A percentile compares a stretch with the other conserved stretches of the same genome.
Conservation (phyloP, 1,284 basidiomycete species). For the Naganishia sp. region DNA sequence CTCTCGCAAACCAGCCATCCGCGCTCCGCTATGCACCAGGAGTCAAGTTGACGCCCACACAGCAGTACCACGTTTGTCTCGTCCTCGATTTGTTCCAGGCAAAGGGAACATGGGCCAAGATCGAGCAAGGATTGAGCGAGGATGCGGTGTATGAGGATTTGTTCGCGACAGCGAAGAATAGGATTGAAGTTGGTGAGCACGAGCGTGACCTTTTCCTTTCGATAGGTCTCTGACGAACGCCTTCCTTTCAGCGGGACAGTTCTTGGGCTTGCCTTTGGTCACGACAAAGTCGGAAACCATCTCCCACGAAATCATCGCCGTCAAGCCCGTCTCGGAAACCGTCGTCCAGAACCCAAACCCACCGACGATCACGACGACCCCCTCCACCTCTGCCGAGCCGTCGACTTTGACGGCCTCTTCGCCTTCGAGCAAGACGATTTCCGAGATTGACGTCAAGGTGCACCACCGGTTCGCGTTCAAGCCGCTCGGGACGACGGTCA, state of each 20-base stretch:
- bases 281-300: constrained; percentile 40
- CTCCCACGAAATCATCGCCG: constrained; percentile 36
- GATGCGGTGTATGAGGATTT: constrained; percentile 47
- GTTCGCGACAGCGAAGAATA: constrained; percentile 42
- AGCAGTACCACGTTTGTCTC: constrained; percentile 41
- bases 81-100: constrained; percentile 48
- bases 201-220: not conserved
- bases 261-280: constrained; percentile 43
- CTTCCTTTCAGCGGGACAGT: constrained; percentile 41
- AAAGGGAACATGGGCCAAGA: constrained; percentile 44
- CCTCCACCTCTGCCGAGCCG: constrained; percentile 28
- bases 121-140: constrained; percentile 41
- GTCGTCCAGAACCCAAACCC: constrained; percentile 4
- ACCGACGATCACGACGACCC: constrained; percentile 1
- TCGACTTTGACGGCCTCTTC: constrained; percentile 19
- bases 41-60: constrained; percentile 36
- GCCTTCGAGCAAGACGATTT: constrained; percentile 28
- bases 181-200: constrained; percentile 45
- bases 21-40: constrained; percentile 35
- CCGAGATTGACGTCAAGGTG: constrained; percentile 40
- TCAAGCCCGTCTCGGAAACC: constrained; percentile 10
- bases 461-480: constrained; percentile 43
- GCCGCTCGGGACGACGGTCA: constrained; percentile 38
- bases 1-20: constrained; percentile 33
- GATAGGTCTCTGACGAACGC: not conserved